Evolutionary conservation across 352 stramenopile species (phyloP), one percentile per base, ranked within the genome.

Genomic region (Phytophthora crassamura): DNA sequence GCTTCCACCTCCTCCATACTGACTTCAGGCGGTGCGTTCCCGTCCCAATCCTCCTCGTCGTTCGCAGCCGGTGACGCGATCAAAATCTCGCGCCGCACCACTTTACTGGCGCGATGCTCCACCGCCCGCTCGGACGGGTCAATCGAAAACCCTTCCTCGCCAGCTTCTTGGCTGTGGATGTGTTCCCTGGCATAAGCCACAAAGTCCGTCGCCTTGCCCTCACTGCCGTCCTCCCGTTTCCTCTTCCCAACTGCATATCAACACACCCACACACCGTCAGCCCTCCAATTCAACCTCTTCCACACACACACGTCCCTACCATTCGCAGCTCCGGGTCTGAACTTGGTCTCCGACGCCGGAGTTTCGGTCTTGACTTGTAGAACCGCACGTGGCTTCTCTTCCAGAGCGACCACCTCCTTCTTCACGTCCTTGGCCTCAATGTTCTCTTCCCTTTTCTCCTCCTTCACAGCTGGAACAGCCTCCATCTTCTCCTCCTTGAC

Each of bases 111-210:
- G 35, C 87, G 87, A 53, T 93, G 84, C 57, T 95, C 87, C 11
- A 95, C 87, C 1, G 85, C 85, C 5, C 87, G 83, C 50, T 95
- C 87, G 0, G 87, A 93, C 16, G 87, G 87, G 56, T 95, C 87
- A 45, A 95, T 95, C 15, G 85, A 93, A 49, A 93, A 92, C 4
- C 83, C 85, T 68, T 95, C 87, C 33, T 95, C 87, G 2, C 84
- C 87, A 16, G 77, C 62, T 71, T 94, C 85, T 57, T 94, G 85
- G 60, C 73, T 92, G 60, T 94, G 83, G 16, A 94, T 74, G 41
- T 94, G 85, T 62, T 93, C 85, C 32, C 85, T 70, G 11, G 85
- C 79, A 63, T 93, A 93, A 12, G 81, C 85, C 47, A 92, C 82
- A 49, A 88, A 91, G 46, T 82, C 70, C 51, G 63, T 32, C 33